Evolutionary conservation across 805 yeast species (phyloP).

Genomic region (Sungouiella thailandica): DNA sequence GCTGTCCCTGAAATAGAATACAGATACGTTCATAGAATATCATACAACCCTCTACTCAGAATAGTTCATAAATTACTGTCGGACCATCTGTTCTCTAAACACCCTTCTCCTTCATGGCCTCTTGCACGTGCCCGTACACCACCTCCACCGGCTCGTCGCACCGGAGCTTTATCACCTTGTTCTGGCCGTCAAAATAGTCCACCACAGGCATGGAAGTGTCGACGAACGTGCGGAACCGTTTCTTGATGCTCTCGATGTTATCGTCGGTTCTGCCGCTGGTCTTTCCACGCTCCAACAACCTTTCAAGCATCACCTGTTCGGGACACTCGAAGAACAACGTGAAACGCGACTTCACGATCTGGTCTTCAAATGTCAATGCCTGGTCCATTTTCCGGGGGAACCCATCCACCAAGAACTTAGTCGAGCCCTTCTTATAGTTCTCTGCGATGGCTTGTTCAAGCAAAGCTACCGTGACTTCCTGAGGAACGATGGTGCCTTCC

Average conservation of each 20-base stretch:
- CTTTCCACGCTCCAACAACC: conserved; percentile 87
- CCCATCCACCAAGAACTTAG: conserved; percentile 83
- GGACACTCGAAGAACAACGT: conserved; percentile 79
- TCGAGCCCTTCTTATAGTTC: conserved; percentile 42
- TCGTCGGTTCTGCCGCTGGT: conserved; percentile 94
- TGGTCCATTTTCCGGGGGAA: conserved; percentile 99
- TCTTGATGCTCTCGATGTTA: conserved; percentile 82
- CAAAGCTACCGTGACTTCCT: conserved; percentile 80
- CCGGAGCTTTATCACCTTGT: conserved; percentile 68
- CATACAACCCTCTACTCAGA: too few species aligned
- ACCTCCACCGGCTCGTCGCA: conserved; percentile 79
- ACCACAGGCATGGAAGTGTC: conserved; percentile 95
- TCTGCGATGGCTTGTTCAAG: conserved; percentile 73
- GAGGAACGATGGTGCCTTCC: conserved; percentile 92
- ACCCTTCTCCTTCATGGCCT: conserved; percentile 48
- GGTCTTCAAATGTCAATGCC: conserved; percentile 85
- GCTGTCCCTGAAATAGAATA: too few species aligned
- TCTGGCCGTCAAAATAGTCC: conserved; percentile 68
- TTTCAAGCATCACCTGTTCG: conserved; percentile 73
- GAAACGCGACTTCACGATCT: conserved; percentile 63
- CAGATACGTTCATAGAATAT: too few species aligned
- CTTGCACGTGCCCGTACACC: conserved; percentile 67
- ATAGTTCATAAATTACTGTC: too few species aligned
- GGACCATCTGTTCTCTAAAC: conserved; percentile 12
- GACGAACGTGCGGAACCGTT: conserved; percentile 79